phyloP scores from a whole-genome alignment of 129 eudicot species.

The Erigeron canadensis region DNA sequence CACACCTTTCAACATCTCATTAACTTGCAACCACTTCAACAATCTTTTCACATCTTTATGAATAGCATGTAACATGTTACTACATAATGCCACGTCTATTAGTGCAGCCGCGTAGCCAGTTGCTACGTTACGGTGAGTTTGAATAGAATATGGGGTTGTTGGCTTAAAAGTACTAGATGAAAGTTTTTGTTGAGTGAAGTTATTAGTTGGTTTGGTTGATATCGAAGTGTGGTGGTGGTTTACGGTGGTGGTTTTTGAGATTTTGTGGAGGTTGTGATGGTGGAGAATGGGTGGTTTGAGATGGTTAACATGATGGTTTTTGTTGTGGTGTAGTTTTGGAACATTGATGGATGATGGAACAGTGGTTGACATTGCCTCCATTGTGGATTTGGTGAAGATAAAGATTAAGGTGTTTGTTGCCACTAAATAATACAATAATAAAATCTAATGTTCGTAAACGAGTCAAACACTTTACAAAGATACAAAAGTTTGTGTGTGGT shows the following conservation, averaged over 20 bases:
- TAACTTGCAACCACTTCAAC: slow-evolving; percentile 36
- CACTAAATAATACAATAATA: background rate
- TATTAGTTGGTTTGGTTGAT: slow-evolving; percentile 37
- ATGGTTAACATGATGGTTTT: slow-evolving; percentile 24
- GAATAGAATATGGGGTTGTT: background rate
- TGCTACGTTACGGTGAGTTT: slow-evolving; percentile 44
- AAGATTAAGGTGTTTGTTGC: background rate
- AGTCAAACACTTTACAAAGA: background rate
- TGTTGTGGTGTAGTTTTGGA: slow-evolving; percentile 31
- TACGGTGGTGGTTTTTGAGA: slow-evolving; percentile 29
- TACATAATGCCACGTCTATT: slow-evolving; percentile 44
- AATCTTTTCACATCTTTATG: slow-evolving; percentile 52
- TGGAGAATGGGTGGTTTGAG: slow-evolving; percentile 29
- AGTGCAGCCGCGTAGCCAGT: slow-evolving; percentile 86
- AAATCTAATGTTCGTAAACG: background rate
- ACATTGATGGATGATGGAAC: slow-evolving; percentile 50
- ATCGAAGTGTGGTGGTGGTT: slow-evolving; percentile 28
- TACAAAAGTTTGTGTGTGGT: background rate
- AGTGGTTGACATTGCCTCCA: slow-evolving; percentile 64
- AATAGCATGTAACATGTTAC: slow-evolving; percentile 28
- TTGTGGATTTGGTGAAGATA: slow-evolving; percentile 34
- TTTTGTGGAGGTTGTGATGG: slow-evolving; percentile 29
- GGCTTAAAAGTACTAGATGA: slow-evolving; percentile 14
- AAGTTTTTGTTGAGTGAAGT: slow-evolving; percentile 16
- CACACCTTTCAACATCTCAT: slow-evolving; percentile 36